Percentiles rank a stretch among this genome's conserved stretches.
These are phyloP conservation scores for Vickermania spadyakhi DNA, from an alignment of 208 protist genomes.

Conservation along the genomic window DNA sequence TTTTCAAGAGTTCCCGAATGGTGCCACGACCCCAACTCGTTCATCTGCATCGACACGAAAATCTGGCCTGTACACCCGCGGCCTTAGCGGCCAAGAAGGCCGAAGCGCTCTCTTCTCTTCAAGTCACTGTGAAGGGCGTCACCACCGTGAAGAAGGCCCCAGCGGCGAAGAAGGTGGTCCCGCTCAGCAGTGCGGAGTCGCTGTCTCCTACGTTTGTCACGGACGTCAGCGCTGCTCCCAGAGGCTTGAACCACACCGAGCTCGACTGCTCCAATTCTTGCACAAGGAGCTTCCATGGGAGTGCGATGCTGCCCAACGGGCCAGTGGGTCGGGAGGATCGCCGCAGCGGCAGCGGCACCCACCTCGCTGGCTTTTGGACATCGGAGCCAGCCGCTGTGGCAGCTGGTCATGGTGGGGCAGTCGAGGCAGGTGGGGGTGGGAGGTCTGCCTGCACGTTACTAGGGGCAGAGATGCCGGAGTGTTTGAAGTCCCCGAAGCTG, in stretches of 20 bases:
- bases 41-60: background rate
- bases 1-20: background rate
- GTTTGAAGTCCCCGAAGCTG: background rate
- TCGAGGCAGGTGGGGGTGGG: too few species aligned
- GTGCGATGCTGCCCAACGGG: background rate
- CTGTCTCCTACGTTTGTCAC: too few species aligned
- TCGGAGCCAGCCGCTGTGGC: too few species aligned
- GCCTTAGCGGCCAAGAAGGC: background rate
- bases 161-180: too few species aligned
- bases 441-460: too few species aligned
- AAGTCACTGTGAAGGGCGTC: background rate
- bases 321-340: background rate
- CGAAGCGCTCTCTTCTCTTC: background rate
- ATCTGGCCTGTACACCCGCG: background rate
- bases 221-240: too few species aligned
- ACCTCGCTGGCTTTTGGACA: too few species aligned
- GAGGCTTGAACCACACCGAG: background rate
- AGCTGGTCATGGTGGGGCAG: too few species aligned
- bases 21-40: background rate
- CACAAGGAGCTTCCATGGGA: background rate
- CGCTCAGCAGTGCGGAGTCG: too few species aligned
- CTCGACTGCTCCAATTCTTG: background rate
- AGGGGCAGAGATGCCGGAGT: background rate
- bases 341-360: background rate
- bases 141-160: background rate